phyloP scores from a whole-genome alignment of 345 rosid species.

The Litchi chinensis region DNA sequence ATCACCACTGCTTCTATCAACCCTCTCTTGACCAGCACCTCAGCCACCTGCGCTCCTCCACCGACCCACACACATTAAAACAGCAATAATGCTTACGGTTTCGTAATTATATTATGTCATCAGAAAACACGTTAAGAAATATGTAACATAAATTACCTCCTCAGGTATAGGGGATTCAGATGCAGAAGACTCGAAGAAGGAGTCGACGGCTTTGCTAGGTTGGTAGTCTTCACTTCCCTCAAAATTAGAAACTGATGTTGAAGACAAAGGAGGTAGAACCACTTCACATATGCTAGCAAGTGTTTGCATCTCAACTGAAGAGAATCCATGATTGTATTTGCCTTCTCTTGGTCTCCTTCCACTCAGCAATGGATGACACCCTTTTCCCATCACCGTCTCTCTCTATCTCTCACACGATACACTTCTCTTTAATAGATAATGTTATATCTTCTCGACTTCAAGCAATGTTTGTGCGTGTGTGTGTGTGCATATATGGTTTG shows the following conservation, averaged over 20 bases:
- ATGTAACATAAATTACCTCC: conserved; percentile 30
- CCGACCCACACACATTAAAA: too few relatives aligned
- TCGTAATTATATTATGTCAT: background rate
- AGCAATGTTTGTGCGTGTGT: background rate
- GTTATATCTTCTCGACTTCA: background rate
- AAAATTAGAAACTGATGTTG: background rate
- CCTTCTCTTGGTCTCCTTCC: conserved; percentile 22
- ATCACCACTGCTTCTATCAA: conserved; percentile 34
- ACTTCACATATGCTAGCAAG: conserved; percentile 59
- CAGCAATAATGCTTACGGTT: too few relatives aligned
- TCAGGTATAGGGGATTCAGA: conserved; percentile 41
- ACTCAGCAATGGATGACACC: conserved; percentile 41
- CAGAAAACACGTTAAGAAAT: background rate
- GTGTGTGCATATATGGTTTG: too few relatives aligned
- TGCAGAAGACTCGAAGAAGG: conserved; percentile 53
- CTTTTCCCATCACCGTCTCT: conserved; percentile 17
- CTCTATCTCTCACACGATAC: background rate
- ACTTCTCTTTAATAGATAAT: background rate
- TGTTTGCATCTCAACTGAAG: conserved; percentile 52
- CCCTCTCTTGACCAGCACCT: conserved; percentile 32
- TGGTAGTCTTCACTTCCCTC: conserved; percentile 22
- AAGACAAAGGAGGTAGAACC: conserved; percentile 49
- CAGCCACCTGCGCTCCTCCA: conserved; percentile 41
- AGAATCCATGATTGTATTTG: conserved; percentile 41
- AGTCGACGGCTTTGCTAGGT: conserved; percentile 30